Percentiles rank a stretch among this genome's conserved stretches.
Conservation (phyloP, 495 filamentous ascomycete genomes). For the Bacidia gigantensis region DNA sequence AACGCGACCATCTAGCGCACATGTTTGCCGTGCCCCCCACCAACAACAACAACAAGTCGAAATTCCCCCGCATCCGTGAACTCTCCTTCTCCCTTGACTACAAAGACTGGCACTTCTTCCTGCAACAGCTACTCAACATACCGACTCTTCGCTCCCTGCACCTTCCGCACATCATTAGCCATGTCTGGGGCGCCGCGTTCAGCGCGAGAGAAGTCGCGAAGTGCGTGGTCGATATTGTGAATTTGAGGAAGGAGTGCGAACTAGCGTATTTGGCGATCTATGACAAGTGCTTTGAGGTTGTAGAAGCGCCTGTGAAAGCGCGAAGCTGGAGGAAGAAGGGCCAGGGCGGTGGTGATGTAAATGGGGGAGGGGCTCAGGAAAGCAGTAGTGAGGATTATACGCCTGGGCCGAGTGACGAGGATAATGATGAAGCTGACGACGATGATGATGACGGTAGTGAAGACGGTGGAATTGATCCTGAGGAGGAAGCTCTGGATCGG, state of each 20-base stretch:
- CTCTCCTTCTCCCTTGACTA: constrained; percentile 65
- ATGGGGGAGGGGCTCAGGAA: constrained; percentile 19
- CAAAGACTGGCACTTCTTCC: constrained; percentile 84
- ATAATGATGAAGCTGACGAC: constrained; percentile 26
- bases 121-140: constrained; percentile 66
- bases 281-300: constrained; percentile 77
- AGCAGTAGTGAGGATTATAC: constrained; percentile 12
- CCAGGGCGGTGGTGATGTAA: not conserved
- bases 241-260: constrained; percentile 71
- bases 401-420: not conserved
- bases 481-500: constrained; percentile 35
- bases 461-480: constrained; percentile 25
- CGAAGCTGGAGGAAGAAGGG: constrained; percentile 26
- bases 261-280: constrained; percentile 73
- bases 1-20: constrained; percentile 58
- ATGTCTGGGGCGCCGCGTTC: constrained; percentile 38
- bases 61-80: constrained; percentile 64
- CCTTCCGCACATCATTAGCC: constrained; percentile 57
- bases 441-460: constrained; percentile 26
- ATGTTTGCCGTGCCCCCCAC: constrained; percentile 61
- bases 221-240: constrained; percentile 74
- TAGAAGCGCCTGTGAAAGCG: constrained; percentile 43
- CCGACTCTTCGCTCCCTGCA: constrained; percentile 66
- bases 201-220: constrained; percentile 64
- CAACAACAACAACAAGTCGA: too few relatives aligned